Conservation (phyloP, 2,329 filamentous ascomycete genomes). For the Coniella vitis region DNA sequence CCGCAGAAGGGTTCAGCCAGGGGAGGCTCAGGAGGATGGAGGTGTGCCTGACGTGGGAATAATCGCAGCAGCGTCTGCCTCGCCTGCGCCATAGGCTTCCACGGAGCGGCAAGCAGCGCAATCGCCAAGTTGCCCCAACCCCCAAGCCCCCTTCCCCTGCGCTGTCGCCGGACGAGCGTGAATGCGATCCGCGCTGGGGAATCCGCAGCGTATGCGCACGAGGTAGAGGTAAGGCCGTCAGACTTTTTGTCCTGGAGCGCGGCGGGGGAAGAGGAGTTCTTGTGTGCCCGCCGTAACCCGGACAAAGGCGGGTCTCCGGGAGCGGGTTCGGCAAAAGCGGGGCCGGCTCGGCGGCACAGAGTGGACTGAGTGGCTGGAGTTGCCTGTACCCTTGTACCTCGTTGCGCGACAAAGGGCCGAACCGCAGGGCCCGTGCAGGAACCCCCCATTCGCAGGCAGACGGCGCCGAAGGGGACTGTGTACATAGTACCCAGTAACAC, state of each 20-base stretch:
- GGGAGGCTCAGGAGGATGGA: slow-evolving; percentile 23
- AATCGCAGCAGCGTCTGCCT: no score
- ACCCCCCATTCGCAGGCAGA: background rate
- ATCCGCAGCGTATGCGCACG: no score
- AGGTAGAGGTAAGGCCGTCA: background rate
- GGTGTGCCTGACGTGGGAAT: slow-evolving; percentile 10
- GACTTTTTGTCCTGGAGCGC: background rate
- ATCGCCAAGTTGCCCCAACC: no score
- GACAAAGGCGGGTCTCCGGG: no score
- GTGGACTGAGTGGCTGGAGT: background rate
- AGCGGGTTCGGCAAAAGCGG: background rate
- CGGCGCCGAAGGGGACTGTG: background rate
- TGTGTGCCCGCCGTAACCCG: no score
- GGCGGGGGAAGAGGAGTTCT: background rate
- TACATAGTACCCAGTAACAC: no score
- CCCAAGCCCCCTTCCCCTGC: no score
- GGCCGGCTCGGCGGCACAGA: background rate
- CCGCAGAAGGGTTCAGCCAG: slow-evolving; percentile 20
- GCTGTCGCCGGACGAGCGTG: no score
- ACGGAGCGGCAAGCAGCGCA: no score
- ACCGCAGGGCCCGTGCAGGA: background rate
- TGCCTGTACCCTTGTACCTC: background rate
- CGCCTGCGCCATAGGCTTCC: no score
- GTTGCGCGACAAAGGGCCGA: background rate
- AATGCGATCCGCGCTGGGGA: no score